Evolutionary conservation across 306 rosid species (phyloP), one percentile per base, ranked within the genome.

Genomic region (Quercus berberidifolia): DNA sequence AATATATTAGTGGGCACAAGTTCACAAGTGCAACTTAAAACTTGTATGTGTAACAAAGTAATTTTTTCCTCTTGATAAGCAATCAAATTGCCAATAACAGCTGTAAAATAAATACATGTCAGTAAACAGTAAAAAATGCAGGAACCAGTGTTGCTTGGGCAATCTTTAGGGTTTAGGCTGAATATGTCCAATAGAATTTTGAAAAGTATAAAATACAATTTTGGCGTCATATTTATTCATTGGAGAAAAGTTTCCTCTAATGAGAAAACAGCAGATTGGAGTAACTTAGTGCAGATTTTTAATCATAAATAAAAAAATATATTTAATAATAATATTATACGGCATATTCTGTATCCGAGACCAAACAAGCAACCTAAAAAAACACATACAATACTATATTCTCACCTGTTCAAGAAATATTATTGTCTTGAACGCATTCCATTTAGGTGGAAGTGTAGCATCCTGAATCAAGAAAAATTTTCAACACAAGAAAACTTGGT

Each of bases 371-470:
- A 14, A 69, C 52, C 11, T 4, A n/a, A 56, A 57, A 65, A 72
- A 20, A 68, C 26, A 68, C 17, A 46, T 43, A 38, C 5, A 51
- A 65, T n/a, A 64, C 15, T 10, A 57, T 14, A 69, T 57, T 84
- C 87, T 92, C 84, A 92, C 99, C 97, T 76, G 86, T 80, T 92
- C 98, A 55, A 89, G 98, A 90, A 85, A 92, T 78, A 95, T 89
- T 80, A 89, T 81, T 10, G 98, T 92, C 73, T 86, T 89, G 86
- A 92, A 92, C 18, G 98, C 97, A 86, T 95, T 92, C 99, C 98
- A 92, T 70, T 90, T 89, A 15, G 98, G 92, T 71, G 85, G 76
- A 68, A 95, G 97, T 55, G 81, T 81, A 13, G 97, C 98, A 63
- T 91, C 97, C 99, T 95, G 89, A 55, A 82, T 77, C 76, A 80